Evolutionary conservation across 2,329 filamentous ascomycete genomes (phyloP), one percentile per base, ranked within the genome.

Genomic region (Colletotrichum sp.): DNA sequence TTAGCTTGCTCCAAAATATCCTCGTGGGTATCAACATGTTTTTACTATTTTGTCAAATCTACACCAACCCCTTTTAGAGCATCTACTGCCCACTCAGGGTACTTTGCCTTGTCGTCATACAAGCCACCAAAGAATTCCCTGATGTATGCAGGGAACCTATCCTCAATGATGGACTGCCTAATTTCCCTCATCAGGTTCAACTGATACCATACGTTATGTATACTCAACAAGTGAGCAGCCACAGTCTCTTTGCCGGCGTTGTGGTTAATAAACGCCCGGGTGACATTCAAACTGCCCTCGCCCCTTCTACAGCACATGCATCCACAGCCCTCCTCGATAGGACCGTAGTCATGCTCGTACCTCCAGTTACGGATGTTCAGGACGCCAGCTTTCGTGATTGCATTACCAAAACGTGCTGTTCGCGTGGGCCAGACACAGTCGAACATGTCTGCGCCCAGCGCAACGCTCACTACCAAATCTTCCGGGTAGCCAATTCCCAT

Each of bases 401-500:
- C 97, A 82, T 98, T 98, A 76, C 98, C 97, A 82, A 99, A 99
- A 39, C 97, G 93, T 82, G 97, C 97, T 44, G 97, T 99, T 70
- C 97, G 90, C 6, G 97, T 99, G 2, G 97, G 98, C 97, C 97
- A 99, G 8, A 99, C 97, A 82, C 98, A 99, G 86, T 99, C 97
- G 83, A 99, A 99, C 97, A 99, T 99, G 86, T 99, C 97, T 65
- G 97, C 97, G 5, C 97, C 97, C 1, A 99, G 90, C 2, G 97
- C 97, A 6, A 98, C 93, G 69, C 95, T 98, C 52, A 99, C 96
- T 3, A 99, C 92, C 72, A 99, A 89, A 82, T 99, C 97, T 86
- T 99, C 97, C 2, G 97, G 97, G 84, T 98, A 99, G 15, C 97
- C 96, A 79, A 99, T 97, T 21, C 97, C 97, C 98, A 99, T 99